These are phyloP conservation scores for Salicornia ramosissima DNA, from an alignment of 148 eudicot species.

Conservation along the genomic window DNA sequence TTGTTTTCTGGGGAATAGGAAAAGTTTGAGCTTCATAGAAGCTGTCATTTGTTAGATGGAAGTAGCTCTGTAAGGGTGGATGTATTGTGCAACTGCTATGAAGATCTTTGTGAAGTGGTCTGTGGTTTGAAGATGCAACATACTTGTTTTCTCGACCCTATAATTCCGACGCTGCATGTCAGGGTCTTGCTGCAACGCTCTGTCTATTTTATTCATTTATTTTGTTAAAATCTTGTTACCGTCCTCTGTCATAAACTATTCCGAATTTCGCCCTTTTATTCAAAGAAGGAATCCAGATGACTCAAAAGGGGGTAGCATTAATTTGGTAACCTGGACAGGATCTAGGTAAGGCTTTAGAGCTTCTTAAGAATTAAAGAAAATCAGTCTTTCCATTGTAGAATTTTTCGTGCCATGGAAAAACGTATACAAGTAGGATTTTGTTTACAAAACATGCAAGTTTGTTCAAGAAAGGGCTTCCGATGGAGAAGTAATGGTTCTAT, in stretches of 20 bases:
- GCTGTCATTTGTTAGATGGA: neutral
- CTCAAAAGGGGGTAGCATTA: neutral
- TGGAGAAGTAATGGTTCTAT: too few relatives aligned
- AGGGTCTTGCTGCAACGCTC: neutral
- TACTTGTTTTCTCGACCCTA: neutral
- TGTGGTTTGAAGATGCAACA: neutral
- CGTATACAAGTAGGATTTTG: neutral
- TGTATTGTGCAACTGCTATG: too few relatives aligned
- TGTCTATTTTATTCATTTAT: too few relatives aligned
- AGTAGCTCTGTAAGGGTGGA: too few relatives aligned
- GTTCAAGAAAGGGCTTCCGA: neutral
- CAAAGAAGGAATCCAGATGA: neutral
- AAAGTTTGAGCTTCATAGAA: neutral
- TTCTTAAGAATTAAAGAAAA: neutral
- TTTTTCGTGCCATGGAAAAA: neutral
- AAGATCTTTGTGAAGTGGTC: neutral
- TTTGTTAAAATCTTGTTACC: neutral
- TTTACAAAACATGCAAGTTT: neutral
- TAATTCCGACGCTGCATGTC: neutral
- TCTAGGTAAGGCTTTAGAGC: neutral
- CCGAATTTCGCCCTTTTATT: neutral
- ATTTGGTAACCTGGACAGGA: neutral
- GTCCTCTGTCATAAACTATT: neutral
- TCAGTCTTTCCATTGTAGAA: neutral
- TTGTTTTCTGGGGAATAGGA: neutral